Evolutionary conservation across 2,329 filamentous ascomycete species (phyloP), one percentile per base, ranked within the genome.

Genomic region (Aspergillus glaucus): DNA sequence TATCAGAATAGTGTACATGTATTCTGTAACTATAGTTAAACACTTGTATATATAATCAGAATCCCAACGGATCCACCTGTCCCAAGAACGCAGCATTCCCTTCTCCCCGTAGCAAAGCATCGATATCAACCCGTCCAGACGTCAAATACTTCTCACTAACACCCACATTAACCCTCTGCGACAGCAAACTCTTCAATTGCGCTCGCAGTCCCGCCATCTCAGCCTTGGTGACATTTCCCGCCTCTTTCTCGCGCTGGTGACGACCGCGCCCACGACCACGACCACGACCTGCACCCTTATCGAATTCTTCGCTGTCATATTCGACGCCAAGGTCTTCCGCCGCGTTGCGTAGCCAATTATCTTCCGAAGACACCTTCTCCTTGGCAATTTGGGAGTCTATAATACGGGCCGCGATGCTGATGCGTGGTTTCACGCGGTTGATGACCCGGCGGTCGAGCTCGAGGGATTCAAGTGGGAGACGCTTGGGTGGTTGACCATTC

Each of bases 291-390:
- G 17, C 19, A 6, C 83, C 81, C 55, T 86, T 75, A 40, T 79
- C 87, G 53, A 95, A 85, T 42, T 94, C 89, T 32, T 95, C 90
- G 51, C 83, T 87, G 63, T 97, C 90, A 64, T 95, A 95, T 46
- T 96, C 92, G 0, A 97, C 88, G 1, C 93, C 93, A 0, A 98
- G 77, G 55, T 97, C 92, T 50, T 96, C 90, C 0, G 93, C 93
- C 0, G 90, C 91, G 43, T 81, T 81, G 40, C 82, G 82, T 59
- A 97, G 75, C 83, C 91, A 93, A 48, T 88, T 82, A 56, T 95
- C 88, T 58, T 95, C 88, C 60, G 86, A 86, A 48, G 81, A 82
- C 8, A 85, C 82, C 70, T 92, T 95, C 64, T 94, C 88, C 71
- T 95, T 95, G 6, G 91, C 92, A 7, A 93, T 79, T 1, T 77